Conservation (phyloP, 176 grass and related monocot genomes). For the Bothriochloa decipiens region DNA sequence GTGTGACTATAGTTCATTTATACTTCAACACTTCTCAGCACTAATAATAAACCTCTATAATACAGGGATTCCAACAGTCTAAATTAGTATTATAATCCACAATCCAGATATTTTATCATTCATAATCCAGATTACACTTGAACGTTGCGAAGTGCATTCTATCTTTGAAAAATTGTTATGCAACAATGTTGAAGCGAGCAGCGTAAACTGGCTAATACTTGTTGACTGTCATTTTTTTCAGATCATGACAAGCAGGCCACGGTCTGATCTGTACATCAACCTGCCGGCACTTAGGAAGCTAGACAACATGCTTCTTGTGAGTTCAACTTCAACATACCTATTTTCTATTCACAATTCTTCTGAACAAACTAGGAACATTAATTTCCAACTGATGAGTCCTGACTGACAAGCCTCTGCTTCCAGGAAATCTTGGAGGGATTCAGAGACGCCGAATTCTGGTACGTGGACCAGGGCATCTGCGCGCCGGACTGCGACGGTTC, state of each 20-base stretch:
- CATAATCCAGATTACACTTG: no score
- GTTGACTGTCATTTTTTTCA: constrained; percentile 48
- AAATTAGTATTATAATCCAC: no score
- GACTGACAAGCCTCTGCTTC: background rate
- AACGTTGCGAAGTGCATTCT: no score
- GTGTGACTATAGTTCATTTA: no score
- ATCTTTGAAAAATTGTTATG: no score
- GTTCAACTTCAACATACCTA: constrained; percentile 19
- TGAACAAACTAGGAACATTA: background rate
- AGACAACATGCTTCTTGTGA: constrained; percentile 98
- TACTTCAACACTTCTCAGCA: no score
- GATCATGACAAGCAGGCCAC: constrained; percentile 91
- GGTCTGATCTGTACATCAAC: constrained; percentile 85
- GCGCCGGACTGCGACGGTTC: constrained; percentile 68
- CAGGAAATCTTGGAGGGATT: constrained; percentile 90
- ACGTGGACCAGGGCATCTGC: constrained; percentile 85
- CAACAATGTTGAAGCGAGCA: background rate
- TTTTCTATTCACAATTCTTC: background rate
- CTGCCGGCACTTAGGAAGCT: constrained; percentile 87
- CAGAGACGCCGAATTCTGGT: constrained; percentile 80
- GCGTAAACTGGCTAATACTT: background rate
- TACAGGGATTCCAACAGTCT: no score
- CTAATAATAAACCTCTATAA: no score
- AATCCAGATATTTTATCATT: no score
- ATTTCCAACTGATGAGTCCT: background rate